Base-by-base conservation (phyloP, 192 early-diverging fungal genomes). In the Coemansia sp. region DNA sequence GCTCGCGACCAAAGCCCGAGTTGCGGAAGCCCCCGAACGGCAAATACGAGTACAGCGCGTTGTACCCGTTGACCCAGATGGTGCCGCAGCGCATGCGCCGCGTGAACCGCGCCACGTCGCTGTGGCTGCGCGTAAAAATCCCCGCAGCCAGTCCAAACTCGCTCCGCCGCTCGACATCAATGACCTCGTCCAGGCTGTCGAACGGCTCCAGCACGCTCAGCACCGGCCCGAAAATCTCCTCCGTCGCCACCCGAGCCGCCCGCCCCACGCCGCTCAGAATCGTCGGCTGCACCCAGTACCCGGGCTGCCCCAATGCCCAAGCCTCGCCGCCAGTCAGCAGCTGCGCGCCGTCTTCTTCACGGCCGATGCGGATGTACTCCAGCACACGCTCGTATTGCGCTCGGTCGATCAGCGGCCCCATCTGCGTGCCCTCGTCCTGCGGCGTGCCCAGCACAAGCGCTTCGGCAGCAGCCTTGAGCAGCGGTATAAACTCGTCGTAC, bases 171-270 rank as follows among this genome's bases (percentile, higher is more conserved):
- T 76, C 85, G 10, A 71, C 61, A 12, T 64, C 66, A 20, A 87
- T 85, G 7, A 82, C 86, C 50, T 85, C 86, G 40, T 84, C 73
- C 14, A 73, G 55, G 4, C 52, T 63, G 49, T 73, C 71, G 51
- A 87, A 87, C 10, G 87, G 85, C 31, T 75, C 55, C 16, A 86
- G 61, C 5, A 88, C 76, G 17, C 83, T 75, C 18, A 86, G 56
- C 11, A 88, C 86, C 0, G 87, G 86, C 7, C 85, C 86, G 77
- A 89, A 89, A 18, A 89, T 84, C 62, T 89, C 86, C 59, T 85
- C 75, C 6, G 64, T 72, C 30, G 83, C 83, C 22, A 87, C 58
- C n/a, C 71, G 63, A 17, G 73, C 72, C 30, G 60, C 45, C 7
- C 82, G 83, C 6, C 33, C 55, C 31, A 87, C 85, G 34, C 84